These are phyloP conservation scores for Stenocarpella maydis DNA, from an alignment of 2,329 filamentous ascomycete genomes.

Conservation along the genomic window DNA sequence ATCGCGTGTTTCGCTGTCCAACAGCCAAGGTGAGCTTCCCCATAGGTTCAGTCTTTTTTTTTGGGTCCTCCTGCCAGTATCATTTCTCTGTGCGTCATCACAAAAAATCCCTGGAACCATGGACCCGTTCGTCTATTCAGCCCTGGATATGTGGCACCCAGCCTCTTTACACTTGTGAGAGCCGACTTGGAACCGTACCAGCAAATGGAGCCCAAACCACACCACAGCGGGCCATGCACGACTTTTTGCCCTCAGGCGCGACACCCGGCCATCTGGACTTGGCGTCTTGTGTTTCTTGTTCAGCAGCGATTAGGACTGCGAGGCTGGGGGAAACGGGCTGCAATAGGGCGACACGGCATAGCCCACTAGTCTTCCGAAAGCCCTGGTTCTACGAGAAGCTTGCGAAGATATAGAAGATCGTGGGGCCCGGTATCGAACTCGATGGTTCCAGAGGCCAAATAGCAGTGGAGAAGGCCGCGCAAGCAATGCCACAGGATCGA, in stretches of 20 bases:
- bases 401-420: neutral
- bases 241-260: neutral
- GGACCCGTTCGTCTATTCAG: constrained; percentile 24
- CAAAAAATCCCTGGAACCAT: constrained; percentile 32
- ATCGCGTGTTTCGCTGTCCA: constrained; percentile 21
- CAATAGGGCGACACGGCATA: neutral
- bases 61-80: neutral
- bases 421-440: neutral
- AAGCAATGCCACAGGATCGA: neutral
- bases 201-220: constrained; percentile 24
- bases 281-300: neutral
- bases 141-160: constrained; percentile 29
- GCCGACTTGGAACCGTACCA: constrained; percentile 24
- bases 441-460: too few species aligned
- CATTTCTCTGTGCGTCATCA: constrained; percentile 31
- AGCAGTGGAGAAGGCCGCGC: neutral
- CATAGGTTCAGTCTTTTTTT: constrained; percentile 1
- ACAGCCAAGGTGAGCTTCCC: constrained; percentile 30
- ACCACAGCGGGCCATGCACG: neutral
- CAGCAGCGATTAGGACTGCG: neutral
- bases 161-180: constrained; percentile 20
- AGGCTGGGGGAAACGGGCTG: too few species aligned
- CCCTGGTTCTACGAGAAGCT: neutral
- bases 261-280: neutral
- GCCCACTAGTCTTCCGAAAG: neutral